A percentile compares a stretch with the other conserved stretches of the same genome.
These are phyloP conservation scores for Pseudogymnoascus sp. DNA, from an alignment of 2,329 filamentous ascomycete genomes.

Conservation along the genomic window DNA sequence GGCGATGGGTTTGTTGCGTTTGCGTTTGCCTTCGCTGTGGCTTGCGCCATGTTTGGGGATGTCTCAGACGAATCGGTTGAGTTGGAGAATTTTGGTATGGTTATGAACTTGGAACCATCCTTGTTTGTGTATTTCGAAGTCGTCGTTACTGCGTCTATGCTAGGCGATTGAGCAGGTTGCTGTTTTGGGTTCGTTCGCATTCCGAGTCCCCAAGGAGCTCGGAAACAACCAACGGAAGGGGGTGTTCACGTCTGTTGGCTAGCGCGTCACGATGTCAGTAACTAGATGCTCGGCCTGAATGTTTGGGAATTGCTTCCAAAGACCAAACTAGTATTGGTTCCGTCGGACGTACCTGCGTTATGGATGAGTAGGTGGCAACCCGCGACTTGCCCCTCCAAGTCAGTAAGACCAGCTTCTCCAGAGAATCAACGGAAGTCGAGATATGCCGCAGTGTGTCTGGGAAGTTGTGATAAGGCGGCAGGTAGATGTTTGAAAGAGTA, in stretches of 20 bases:
- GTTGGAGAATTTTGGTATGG: conserved; percentile 47
- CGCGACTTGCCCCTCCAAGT: conserved; percentile 8
- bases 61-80: conserved; percentile 43
- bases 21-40: conserved; percentile 24
- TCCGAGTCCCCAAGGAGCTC: conserved; percentile 19
- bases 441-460: not conserved
- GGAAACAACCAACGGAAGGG: conserved; percentile 3
- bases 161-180: conserved; percentile 39
- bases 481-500: not conserved
- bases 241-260: not conserved
- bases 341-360: conserved; percentile 1
- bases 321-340: not conserved
- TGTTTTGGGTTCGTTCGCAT: conserved; percentile 47
- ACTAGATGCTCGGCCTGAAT: not conserved
- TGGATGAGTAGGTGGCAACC: conserved; percentile 6
- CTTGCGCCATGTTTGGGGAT: conserved; percentile 37
- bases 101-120: conserved; percentile 62
- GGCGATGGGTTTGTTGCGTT: conserved; percentile 20
- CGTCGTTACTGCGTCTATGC: conserved; percentile 41
- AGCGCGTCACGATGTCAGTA: not conserved
- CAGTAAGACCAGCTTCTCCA: conserved; percentile 5
- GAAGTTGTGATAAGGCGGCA: not conserved
- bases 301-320: not conserved
- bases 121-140: conserved; percentile 56
- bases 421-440: conserved; percentile 1